phyloP scores from a whole-genome alignment of 805 yeast genomes.

The Saccharomycopsis vini region DNA sequence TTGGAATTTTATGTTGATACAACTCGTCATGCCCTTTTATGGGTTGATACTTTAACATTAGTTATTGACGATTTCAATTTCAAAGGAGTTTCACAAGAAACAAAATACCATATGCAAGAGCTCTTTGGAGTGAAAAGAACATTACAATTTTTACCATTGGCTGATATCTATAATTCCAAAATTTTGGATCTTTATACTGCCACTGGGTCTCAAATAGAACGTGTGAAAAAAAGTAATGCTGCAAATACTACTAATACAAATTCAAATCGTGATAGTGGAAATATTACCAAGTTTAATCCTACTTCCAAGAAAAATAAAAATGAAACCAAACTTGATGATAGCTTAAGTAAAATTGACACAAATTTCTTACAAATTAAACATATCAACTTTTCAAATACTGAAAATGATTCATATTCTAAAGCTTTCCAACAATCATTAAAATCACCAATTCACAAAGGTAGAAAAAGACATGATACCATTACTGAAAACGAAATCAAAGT shows the following conservation, averaged over 20 bases:
- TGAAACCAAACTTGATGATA: not conserved
- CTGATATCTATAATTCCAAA: constrained; percentile 5
- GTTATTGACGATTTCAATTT: constrained; percentile 11
- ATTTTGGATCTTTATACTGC: constrained; percentile 10
- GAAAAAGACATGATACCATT: too few relatives aligned
- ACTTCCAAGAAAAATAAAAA: not conserved
- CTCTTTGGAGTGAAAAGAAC: constrained; percentile 14
- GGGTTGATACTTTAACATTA: constrained; percentile 15
- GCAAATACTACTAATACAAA: not conserved
- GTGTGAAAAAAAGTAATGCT: not conserved
- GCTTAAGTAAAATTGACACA: not conserved
- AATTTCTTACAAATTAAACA: constrained; percentile 12
- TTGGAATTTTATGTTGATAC: constrained; percentile 15
- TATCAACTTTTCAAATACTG: constrained; percentile 4
- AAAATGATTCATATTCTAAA: too few relatives aligned
- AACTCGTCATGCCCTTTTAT: constrained; percentile 7
- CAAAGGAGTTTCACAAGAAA: constrained; percentile 7
- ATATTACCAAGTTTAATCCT: not conserved
- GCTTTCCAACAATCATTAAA: too few relatives aligned
- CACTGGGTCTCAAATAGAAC: too few relatives aligned
- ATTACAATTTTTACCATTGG: constrained; percentile 15
- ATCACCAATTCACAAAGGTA: too few relatives aligned
- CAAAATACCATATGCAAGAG: constrained; percentile 13
- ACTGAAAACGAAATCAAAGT: too few relatives aligned
- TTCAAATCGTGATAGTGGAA: too few relatives aligned